Evolutionary conservation across 23 red algal genomes (phyloP).

Genomic region (Gracilaria caudata): DNA sequence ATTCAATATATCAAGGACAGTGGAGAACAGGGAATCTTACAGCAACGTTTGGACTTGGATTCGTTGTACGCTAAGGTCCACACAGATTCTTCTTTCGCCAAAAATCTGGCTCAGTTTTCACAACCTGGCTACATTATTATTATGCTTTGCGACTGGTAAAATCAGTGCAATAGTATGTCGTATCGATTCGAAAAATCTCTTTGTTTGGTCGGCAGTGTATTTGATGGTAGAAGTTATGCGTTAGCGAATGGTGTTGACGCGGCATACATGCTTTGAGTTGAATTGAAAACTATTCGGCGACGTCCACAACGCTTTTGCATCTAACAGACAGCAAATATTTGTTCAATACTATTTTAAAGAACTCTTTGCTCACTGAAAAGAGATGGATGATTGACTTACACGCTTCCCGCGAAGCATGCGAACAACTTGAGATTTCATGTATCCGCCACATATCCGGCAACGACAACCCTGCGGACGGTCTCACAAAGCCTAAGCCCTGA

Average conservation of each 20-base stretch:
- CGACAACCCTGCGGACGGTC: conserved; percentile 29
- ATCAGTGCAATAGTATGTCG: conserved; percentile 22
- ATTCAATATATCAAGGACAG: background rate
- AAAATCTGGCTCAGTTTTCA: conserved; percentile 35
- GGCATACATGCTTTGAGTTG: conserved; percentile 29
- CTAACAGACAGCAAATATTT: conserved; percentile 23
- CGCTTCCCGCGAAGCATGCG: background rate
- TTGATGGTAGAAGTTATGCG: conserved; percentile 41
- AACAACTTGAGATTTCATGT: conserved; percentile 18
- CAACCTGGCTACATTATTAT: conserved; percentile 58
- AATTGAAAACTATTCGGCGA: background rate
- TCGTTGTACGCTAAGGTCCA: conserved; percentile 33
- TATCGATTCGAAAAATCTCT: conserved; percentile 30
- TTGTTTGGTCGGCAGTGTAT: conserved; percentile 18
- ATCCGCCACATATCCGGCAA: background rate
- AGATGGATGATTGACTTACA: conserved; percentile 40
- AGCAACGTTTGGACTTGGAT: conserved; percentile 7
- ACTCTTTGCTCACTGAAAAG: conserved; percentile 39
- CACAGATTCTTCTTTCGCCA: conserved; percentile 46
- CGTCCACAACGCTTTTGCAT: background rate
- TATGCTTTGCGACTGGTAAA: conserved; percentile 45
- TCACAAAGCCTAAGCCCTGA: conserved; percentile 16
- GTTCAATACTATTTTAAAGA: conserved; percentile 34
- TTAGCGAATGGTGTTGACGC: conserved; percentile 59
- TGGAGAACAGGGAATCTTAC: background rate